Conservation (phyloP, 2,329 filamentous ascomycete species). For the Coniella lustricola region DNA sequence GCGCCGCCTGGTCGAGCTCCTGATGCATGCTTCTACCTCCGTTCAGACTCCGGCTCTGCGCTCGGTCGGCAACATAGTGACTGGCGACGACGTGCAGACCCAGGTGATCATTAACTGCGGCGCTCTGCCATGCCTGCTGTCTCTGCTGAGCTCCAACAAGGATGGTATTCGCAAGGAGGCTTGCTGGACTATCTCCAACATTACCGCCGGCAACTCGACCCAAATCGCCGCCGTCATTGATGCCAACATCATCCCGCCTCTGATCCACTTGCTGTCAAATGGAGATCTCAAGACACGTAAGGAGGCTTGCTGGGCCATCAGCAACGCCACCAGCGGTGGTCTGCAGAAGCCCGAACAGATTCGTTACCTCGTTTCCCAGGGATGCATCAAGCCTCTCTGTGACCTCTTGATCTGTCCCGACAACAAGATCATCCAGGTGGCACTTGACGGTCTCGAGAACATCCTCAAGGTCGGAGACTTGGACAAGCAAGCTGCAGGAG, state of each 20-base stretch:
- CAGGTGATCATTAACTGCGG: constrained; percentile 99
- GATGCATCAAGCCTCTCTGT: constrained; percentile 95
- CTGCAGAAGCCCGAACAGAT: constrained; percentile 99
- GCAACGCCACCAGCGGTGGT: constrained; percentile 93
- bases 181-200: constrained; percentile 99
- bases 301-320: constrained; percentile 99
- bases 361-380: constrained; percentile 84
- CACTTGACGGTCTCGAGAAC: constrained; percentile 95
- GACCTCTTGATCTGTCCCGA: constrained; percentile 93
- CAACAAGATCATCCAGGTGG: constrained; percentile 99
- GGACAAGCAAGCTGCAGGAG: constrained; percentile 84
- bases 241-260: constrained; percentile 89
- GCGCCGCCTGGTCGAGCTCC: constrained; percentile 87
- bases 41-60: constrained; percentile 96
- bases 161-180: constrained; percentile 98
- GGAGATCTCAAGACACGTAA: constrained; percentile 99
- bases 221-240: constrained; percentile 97
- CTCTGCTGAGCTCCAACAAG: constrained; percentile 91
- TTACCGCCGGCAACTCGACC: constrained; percentile 94
- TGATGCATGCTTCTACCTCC: constrained; percentile 97
- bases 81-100: constrained; percentile 95
- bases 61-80: constrained; percentile 98
- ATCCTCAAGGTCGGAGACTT: constrained; percentile 99
- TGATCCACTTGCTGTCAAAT: constrained; percentile 93
- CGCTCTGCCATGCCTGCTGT: constrained; percentile 83